Base-by-base conservation (phyloP, 768 basidiomycete species). In the Botryobasidium botryosum region DNA sequence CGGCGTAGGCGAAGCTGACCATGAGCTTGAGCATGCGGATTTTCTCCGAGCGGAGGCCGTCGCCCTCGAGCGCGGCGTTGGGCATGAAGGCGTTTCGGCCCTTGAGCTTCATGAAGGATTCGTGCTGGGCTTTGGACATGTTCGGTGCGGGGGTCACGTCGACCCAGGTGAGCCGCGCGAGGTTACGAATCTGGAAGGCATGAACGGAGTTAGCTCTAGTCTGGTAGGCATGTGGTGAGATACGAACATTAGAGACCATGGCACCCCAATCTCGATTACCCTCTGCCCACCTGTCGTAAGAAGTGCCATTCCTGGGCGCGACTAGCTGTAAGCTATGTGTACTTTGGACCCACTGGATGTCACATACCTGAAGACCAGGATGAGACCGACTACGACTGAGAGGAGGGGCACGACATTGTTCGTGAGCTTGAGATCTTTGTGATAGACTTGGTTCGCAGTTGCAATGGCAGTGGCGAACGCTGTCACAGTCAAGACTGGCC, bases 371-470 rank as follows among this genome's bases (percentile, higher is more conserved):
- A 87, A 88, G 2, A 88, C 87, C 27, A 92, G 67, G 44, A 92
- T 77, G 47, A 94, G 68, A 52, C 87, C 90, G 42, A 91, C 88
- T 52, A 92, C 90, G 10, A 94, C 84, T 8, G 85, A 84, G 26
- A 92, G 69, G 42, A 94, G 62, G 1, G 90, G 90, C 2, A 90
- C 74, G 45, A 92, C 79, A 21, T 83, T 77, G 59, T 86, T 91
- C 17, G 83, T 74, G 53, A 86, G 64, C 21, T 69, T 67, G 36
- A 90, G 59, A 24, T 65, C 59, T 44, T 74, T 68, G 0, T 79
- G 85, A 49, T 61, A 64, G 18, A 58, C 68, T 69, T 31, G 69
- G 29, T 21, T 44, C 18, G 53, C 56, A 25, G 51, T 54, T 4
- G 60, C 61, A 17, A 63, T 53, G n/a, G 44, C 43, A 3, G 56